Percentiles rank a stretch among this genome's conserved stretches.
Evolutionary conservation across 495 filamentous ascomycete species (phyloP).

Genomic region (Podospora fimiseda): DNA sequence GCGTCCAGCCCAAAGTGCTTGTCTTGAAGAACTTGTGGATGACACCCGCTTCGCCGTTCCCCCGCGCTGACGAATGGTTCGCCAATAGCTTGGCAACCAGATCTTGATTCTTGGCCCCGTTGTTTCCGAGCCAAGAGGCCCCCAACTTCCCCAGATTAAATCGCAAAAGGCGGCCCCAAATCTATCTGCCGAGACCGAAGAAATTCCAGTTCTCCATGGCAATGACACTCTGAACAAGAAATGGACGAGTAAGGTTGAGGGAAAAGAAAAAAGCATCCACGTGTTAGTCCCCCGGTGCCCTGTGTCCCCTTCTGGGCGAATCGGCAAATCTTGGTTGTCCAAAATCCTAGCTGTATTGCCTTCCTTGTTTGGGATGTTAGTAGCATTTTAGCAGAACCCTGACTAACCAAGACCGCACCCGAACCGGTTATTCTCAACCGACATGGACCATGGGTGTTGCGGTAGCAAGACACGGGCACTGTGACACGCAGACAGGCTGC

Average conservation of each 20-base stretch:
- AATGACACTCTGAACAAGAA: not conserved
- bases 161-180: constrained; percentile 5
- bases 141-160: not conserved
- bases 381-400: not conserved
- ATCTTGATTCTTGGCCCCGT: constrained; percentile 1
- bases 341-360: too few relatives aligned
- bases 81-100: constrained; percentile 4
- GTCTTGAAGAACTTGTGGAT: not conserved
- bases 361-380: not conserved
- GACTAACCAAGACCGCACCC: constrained; percentile 2
- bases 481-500: not conserved
- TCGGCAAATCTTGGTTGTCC: too few relatives aligned
- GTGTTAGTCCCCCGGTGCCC: not conserved
- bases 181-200: constrained; percentile 12
- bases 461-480: not conserved
- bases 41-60: not conserved
- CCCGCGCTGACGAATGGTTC: constrained; percentile 7
- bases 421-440: constrained; percentile 8
- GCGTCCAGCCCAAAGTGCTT: not conserved
- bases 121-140: not conserved
- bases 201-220: not conserved
- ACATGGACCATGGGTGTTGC: not conserved
- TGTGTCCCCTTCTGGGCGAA: too few relatives aligned
- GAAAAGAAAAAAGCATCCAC: too few relatives aligned
- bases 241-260: too few relatives aligned